phyloP scores from a whole-genome alignment of 257 asterid species.

The Solanum virginianum region DNA sequence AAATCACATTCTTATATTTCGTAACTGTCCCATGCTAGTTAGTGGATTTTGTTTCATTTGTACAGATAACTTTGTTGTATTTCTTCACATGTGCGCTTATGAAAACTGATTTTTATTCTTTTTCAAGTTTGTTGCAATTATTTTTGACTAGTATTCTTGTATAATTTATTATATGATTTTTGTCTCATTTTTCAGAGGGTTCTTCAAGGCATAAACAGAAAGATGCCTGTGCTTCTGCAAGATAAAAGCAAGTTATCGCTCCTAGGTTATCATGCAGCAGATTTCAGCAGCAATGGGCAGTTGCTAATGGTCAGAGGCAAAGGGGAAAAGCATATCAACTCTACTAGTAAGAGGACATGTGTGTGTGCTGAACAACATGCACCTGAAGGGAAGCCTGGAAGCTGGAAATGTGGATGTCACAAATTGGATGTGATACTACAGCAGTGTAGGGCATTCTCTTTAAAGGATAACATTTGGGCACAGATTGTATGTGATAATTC shows the following conservation, averaged over 20 bases:
- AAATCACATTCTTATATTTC: not conserved
- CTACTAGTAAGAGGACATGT: constrained; percentile 3
- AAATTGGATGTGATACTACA: constrained; percentile 22
- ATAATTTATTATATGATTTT: not conserved
- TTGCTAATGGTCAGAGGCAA: constrained; percentile 11
- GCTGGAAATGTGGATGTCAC: constrained; percentile 49
- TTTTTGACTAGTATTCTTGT: not conserved
- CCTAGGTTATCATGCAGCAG: constrained; percentile 48
- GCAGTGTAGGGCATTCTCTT: constrained; percentile 16
- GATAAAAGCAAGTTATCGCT: constrained; percentile 46
- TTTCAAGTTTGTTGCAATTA: not conserved
- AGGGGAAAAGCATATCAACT: not conserved
- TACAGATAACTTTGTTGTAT: not conserved
- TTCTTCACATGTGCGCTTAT: not conserved
- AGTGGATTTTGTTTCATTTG: not conserved
- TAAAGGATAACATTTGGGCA: constrained; percentile 30
- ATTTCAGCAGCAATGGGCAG: constrained; percentile 15
- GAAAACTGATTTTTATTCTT: not conserved
- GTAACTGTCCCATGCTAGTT: not conserved
- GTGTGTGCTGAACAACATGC: not conserved
- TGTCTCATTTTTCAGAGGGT: constrained; percentile 27
- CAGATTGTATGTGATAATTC: constrained; percentile 28
- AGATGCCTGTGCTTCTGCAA: constrained; percentile 51
- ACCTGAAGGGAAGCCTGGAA: constrained; percentile 5
- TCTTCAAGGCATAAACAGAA: constrained; percentile 40